Evolutionary conservation across 1,284 basidiomycete species (phyloP).

Genomic region (Stygiomarasmius scandens): DNA sequence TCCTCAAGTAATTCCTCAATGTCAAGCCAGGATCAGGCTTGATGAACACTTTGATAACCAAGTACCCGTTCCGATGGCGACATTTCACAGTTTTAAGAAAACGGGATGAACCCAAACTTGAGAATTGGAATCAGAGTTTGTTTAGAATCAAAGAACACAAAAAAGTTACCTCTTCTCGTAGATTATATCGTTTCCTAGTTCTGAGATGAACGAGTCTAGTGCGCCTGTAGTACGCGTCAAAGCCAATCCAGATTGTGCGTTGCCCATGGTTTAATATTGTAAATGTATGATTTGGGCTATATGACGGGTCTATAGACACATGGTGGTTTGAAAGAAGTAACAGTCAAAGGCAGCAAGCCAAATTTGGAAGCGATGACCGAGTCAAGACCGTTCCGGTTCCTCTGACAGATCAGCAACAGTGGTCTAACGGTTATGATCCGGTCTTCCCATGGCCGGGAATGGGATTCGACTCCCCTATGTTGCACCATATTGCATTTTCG

Average conservation of each 20-base stretch:
- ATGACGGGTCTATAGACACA: too few species aligned
- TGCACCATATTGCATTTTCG: too few species aligned
- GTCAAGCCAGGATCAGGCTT: conserved; percentile 79
- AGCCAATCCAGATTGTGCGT: conserved; percentile 65
- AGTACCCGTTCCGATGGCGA: conserved; percentile 56
- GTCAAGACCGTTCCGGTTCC: too few species aligned
- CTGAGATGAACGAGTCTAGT: conserved; percentile 86
- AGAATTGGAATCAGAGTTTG: background rate
- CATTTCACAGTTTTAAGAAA: conserved; percentile 93
- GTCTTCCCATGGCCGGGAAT: too few species aligned
- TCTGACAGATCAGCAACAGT: too few species aligned
- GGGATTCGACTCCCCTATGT: too few species aligned
- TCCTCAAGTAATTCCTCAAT: conserved; percentile 65
- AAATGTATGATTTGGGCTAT: too few species aligned
- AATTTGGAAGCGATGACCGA: too few species aligned
- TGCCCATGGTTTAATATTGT: too few species aligned
- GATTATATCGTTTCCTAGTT: conserved; percentile 82
- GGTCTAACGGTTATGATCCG: too few species aligned
- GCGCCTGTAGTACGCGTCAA: conserved; percentile 75
- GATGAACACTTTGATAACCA: conserved; percentile 77
- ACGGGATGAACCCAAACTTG: conserved; percentile 85
- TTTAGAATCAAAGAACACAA: background rate
- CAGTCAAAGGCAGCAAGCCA: too few species aligned
- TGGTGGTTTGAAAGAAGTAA: too few species aligned
- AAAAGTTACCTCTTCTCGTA: conserved; percentile 86